Percentiles rank a stretch among this genome's conserved stretches.
phyloP scores from a whole-genome alignment of 257 asterid species.

The Solanum bulbocastanum region DNA sequence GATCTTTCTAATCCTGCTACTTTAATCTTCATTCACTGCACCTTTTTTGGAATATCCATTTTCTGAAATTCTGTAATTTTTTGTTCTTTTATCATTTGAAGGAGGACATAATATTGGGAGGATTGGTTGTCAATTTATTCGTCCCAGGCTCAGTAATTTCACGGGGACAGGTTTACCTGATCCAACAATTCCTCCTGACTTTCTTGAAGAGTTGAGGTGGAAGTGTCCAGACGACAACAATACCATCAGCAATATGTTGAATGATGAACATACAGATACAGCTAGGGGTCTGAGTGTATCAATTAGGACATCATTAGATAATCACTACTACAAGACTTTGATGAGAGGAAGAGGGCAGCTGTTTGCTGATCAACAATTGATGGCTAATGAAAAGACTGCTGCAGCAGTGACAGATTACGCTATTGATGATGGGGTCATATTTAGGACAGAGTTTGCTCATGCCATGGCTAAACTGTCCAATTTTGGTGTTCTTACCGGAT shows the following conservation, averaged over 20 bases:
- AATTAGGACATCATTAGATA: constrained; percentile 1
- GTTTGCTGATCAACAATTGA: constrained; percentile 24
- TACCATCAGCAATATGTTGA: neutral
- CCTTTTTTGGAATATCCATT: neutral
- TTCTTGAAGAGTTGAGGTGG: constrained; percentile 2
- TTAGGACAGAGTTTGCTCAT: constrained; percentile 15
- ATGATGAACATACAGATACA: neutral
- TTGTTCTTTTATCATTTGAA: neutral
- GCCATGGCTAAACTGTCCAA: constrained; percentile 25
- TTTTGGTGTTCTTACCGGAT: constrained; percentile 7
- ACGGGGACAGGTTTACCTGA: neutral
- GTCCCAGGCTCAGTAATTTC: constrained; percentile 5
- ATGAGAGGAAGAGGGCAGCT: constrained; percentile 17
- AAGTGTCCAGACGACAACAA: neutral
- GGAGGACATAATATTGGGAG: constrained; percentile 24
- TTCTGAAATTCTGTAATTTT: neutral
- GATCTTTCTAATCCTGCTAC: neutral
- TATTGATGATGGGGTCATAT: constrained; percentile 10
- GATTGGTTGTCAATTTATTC: constrained; percentile 15
- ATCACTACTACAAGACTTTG: constrained; percentile 14
- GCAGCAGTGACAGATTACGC: constrained; percentile 10
- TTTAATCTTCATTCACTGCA: neutral
- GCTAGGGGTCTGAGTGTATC: neutral
- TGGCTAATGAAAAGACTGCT: constrained; percentile 17
- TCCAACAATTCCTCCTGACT: neutral